Conservation (phyloP, 257 asterid species). For the Solanum arcanum region DNA sequence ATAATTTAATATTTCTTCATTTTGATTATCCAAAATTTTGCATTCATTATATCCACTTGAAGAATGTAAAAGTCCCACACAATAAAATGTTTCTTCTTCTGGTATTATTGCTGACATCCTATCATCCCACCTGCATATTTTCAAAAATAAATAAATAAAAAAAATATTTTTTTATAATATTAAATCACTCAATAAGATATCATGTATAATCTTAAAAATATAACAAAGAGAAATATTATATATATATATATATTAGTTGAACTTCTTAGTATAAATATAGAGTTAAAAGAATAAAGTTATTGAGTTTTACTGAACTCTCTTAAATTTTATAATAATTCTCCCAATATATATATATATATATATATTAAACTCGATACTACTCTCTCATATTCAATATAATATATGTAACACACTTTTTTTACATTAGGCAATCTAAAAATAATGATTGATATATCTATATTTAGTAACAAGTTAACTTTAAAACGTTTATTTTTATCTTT, state of each 20-base stretch:
- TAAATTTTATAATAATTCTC: neutral
- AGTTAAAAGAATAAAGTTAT: neutral
- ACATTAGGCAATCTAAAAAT: neutral
- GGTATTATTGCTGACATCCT: slow-evolving; percentile 40
- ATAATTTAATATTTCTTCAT: slow-evolving; percentile 21
- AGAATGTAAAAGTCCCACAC: slow-evolving; percentile 26
- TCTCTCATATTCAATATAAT: neutral
- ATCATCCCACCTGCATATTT: slow-evolving; percentile 23
- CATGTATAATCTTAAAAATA: too few species aligned
- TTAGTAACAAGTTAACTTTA: neutral
- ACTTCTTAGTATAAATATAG: neutral
- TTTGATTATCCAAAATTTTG: slow-evolving; percentile 10
- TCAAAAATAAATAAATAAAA: neutral
- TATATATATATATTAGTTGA: neutral
- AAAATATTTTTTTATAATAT: too few species aligned
- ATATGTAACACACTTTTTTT: neutral
- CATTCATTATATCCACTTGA: slow-evolving; percentile 13
- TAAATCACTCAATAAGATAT: neutral
- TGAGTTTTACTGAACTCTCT: neutral
- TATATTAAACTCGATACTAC: neutral
- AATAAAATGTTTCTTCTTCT: slow-evolving; percentile 36
- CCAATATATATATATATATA: too few species aligned
- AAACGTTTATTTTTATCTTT: neutral
- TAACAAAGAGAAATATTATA: neutral
- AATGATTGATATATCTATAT: neutral